These are phyloP conservation scores for Zoysia pacifica DNA, from an alignment of 176 grass and related monocot genomes.

Conservation along the genomic window DNA sequence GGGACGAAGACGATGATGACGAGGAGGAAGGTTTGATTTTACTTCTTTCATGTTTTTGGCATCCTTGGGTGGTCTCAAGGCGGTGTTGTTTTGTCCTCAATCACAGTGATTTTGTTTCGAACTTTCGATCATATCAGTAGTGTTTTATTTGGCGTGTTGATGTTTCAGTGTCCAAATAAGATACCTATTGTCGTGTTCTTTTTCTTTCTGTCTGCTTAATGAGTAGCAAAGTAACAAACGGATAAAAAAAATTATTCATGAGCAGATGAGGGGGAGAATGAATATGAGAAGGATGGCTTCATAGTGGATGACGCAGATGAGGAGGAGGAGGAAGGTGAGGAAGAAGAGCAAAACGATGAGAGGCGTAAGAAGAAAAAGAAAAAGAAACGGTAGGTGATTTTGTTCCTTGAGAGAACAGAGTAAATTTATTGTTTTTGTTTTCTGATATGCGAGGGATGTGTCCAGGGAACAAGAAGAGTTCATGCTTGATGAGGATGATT, in stretches of 20 bases:
- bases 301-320: slow-evolving; percentile 95
- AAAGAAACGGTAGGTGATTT: slow-evolving; percentile 68
- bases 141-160: background rate
- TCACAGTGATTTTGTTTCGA: background rate
- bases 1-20: slow-evolving; percentile 61
- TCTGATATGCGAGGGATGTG: slow-evolving; percentile 29
- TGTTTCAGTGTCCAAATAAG: background rate
- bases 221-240: background rate
- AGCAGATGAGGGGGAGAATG: slow-evolving; percentile 82
- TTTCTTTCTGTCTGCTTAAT: background rate
- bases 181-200: background rate
- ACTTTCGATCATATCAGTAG: background rate
- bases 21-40: slow-evolving; percentile 72
- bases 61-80: background rate
- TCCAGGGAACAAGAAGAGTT: slow-evolving; percentile 78
- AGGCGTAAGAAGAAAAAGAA: slow-evolving; percentile 81
- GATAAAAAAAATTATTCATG: slow-evolving; percentile 20
- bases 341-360: slow-evolving; percentile 73
- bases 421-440: slow-evolving; percentile 32
- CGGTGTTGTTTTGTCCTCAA: background rate
- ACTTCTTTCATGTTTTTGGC: background rate
- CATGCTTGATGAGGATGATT: slow-evolving; percentile 96
- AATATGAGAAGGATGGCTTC: slow-evolving; percentile 95
- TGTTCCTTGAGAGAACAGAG: background rate
- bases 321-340: slow-evolving; percentile 62